Evolutionary conservation across 192 early-diverging fungal genomes (phyloP).

Genomic region (Gigaspora rosea): DNA sequence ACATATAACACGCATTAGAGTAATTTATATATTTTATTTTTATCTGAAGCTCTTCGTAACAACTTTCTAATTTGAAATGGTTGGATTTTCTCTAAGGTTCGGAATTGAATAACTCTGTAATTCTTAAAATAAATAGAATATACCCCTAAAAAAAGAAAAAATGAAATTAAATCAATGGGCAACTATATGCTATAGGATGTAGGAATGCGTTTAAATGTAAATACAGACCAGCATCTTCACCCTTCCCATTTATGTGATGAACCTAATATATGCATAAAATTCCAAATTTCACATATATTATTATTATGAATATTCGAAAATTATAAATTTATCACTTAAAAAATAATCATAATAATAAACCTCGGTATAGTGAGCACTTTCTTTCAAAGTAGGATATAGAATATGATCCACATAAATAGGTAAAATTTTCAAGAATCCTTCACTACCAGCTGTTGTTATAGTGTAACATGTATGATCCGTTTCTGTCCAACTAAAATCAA

Average conservation of each 20-base stretch:
- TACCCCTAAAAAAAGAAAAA: neutral
- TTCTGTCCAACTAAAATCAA: slow-evolving; percentile 49
- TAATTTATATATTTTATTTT: too few relatives aligned
- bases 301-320: neutral
- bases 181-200: neutral
- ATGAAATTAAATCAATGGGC: neutral
- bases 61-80: too few relatives aligned
- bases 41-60: too few relatives aligned
- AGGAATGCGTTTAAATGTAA: neutral
- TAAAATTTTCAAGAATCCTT: slow-evolving; percentile 60
- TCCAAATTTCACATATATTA: neutral
- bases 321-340: neutral
- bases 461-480: slow-evolving; percentile 62
- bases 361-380: slow-evolving; percentile 60
- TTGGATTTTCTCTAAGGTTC: too few relatives aligned
- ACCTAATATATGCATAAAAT: slow-evolving; percentile 31
- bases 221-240: slow-evolving; percentile 59
- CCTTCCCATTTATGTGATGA: slow-evolving; percentile 64
- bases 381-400: slow-evolving; percentile 61
- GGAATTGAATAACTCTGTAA: too few relatives aligned
- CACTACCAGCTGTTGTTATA: slow-evolving; percentile 58
- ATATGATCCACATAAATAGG: slow-evolving; percentile 67
- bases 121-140: too few relatives aligned
- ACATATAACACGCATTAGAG: too few relatives aligned
- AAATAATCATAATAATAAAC: slow-evolving; percentile 17